Base-by-base conservation (phyloP, 208 protist genomes). In the Balamuthia mandrillaris region DNA sequence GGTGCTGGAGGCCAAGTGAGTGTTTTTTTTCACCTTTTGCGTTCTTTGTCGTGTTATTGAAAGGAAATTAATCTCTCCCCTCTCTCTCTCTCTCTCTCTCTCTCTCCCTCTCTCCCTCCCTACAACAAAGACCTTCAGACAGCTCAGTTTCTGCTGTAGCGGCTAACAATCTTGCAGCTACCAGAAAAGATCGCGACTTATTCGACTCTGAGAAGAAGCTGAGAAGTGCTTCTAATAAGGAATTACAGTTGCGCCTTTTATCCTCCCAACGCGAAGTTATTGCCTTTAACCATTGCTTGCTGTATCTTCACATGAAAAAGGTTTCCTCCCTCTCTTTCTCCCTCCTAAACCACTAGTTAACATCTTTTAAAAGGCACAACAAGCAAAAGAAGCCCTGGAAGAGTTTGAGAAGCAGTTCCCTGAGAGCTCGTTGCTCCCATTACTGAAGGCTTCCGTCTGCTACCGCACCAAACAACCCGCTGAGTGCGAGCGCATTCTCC, bases 201-300 rank as follows among this genome's bases (percentile, higher is more conserved):
- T 86, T 86, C 70, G 82, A 86, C 44, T 86, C 82, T 7, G 47
- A 72, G 82, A 56, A 49, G 37, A 33, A 52, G 24, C 14, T 70
- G 1, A 86, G 79, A 52, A 35, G 18, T 7, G 82, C 82, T 31
- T 66, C 41, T 41, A 66, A 45, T 66, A 66, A 86, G 1, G 74
- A 85, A 61, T 54, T 72, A 7, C 58, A 85, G 79, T 27, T 45
- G 29, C 68, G 74, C 45, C 79, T 85, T n/a, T 74, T 61, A 21
- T 31, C 37, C 45, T 35, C 60, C 5, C 79, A 85, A 47, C 47
- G 58, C 60, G 60, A 72, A 24, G n/a, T 72, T 21, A 74, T 85
- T 24, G 79, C 21, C 79, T 85, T 85, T 44, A 85, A 85, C 47
- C 79, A 72, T 54, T 68, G 58, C 47, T 61, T 85, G 41, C 79